A percentile compares a stretch with the other conserved stretches of the same genome.
phyloP scores from a whole-genome alignment of 495 filamentous ascomycete species.

The Podospora pseudopauciseta region DNA sequence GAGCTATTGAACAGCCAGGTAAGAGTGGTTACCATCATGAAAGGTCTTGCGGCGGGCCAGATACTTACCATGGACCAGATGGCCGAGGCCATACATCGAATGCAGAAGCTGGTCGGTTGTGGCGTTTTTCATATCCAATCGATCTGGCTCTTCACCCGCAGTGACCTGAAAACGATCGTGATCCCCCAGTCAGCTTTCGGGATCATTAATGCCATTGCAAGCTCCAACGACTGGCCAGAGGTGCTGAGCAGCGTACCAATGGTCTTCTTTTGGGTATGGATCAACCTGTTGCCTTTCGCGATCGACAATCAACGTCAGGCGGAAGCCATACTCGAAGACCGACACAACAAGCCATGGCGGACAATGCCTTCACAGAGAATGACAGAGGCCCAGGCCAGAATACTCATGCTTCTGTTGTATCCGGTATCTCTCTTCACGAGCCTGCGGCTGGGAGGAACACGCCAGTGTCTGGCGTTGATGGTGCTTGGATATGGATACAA shows the following conservation, averaged over 20 bases:
- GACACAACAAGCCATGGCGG: not conserved
- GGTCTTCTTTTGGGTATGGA: not conserved
- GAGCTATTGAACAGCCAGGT: not conserved
- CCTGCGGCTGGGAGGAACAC: not conserved
- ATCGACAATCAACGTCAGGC: not conserved
- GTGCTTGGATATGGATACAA: not conserved
- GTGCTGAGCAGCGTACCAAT: not conserved
- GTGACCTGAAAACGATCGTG: not conserved
- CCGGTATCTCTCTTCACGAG: not conserved
- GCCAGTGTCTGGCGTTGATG: not conserved
- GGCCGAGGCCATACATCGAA: not conserved
- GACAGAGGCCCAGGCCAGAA: not conserved
- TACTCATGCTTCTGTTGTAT: not conserved
- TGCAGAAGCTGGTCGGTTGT: not conserved
- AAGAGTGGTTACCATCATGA: not conserved
- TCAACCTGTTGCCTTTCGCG: not conserved
- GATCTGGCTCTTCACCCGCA: not conserved
- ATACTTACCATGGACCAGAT: not conserved
- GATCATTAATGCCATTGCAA: not conserved
- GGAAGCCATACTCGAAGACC: not conserved
- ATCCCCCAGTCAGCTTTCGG: not conserved
- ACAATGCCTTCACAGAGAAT: not conserved
- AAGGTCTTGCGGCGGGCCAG: not conserved
- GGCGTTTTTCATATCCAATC: not conserved
- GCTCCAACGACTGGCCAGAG: not conserved